These are phyloP conservation scores for Geoglossum cookeanum DNA, from an alignment of 2,329 filamentous ascomycete genomes.

Conservation along the genomic window DNA sequence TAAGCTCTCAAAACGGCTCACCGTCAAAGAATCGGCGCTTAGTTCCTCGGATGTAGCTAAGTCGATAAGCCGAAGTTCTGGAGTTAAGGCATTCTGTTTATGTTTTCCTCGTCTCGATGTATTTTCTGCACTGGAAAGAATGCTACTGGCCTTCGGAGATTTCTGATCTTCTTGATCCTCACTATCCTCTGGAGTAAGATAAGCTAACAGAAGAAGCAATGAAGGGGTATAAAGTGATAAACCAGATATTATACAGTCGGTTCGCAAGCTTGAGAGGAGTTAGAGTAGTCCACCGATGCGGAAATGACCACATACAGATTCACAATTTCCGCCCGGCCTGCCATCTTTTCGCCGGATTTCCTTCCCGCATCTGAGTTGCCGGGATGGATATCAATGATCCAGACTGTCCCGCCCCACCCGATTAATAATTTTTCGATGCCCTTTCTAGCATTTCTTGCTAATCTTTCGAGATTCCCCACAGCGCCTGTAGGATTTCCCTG, in stretches of 20 bases:
- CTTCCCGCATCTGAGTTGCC: slow-evolving; percentile 48
- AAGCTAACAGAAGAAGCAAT: slow-evolving; percentile 78
- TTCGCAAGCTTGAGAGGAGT: slow-evolving; percentile 45
- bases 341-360: slow-evolving; percentile 46
- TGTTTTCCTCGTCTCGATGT: slow-evolving; percentile 47
- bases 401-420: slow-evolving; percentile 90
- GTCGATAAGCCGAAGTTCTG: slow-evolving; percentile 82
- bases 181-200: slow-evolving; percentile 57
- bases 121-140: slow-evolving; percentile 33
- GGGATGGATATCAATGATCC: slow-evolving; percentile 82
- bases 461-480: slow-evolving; percentile 10
- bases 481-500: slow-evolving; percentile 5
- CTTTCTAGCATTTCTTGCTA: slow-evolving; percentile 9
- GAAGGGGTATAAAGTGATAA: slow-evolving; percentile 91
- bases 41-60: slow-evolving; percentile 65
- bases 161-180: slow-evolving; percentile 24
- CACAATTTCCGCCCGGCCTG: slow-evolving; percentile 72
- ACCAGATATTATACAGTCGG: slow-evolving; percentile 95
- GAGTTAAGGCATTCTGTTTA: slow-evolving; percentile 61
- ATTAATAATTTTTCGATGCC: slow-evolving; percentile 63
- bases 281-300: not conserved
- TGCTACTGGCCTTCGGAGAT: slow-evolving; percentile 18
- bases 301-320: slow-evolving; percentile 51
- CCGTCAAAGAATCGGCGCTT: slow-evolving; percentile 67
- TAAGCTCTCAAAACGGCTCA: slow-evolving; percentile 73